These are phyloP conservation scores for Daldinia childiae DNA, from an alignment of 495 filamentous ascomycete genomes.

Conservation along the genomic window DNA sequence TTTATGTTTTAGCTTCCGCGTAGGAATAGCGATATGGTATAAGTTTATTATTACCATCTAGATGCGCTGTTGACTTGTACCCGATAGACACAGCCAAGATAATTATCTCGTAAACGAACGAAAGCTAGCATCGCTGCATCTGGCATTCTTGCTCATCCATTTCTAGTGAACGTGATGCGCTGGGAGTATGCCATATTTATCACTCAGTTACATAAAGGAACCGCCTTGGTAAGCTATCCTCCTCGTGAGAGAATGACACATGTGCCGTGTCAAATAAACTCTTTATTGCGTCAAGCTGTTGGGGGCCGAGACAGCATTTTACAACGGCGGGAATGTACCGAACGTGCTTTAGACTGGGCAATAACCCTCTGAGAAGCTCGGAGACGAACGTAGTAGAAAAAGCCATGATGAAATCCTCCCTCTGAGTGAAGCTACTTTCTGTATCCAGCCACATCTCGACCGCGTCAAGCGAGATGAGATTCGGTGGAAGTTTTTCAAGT, in stretches of 20 bases:
- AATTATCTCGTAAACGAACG: neutral
- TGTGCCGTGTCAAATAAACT: neutral
- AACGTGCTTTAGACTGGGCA: conserved; percentile 1
- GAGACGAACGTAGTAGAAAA: neutral
- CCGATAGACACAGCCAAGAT: neutral
- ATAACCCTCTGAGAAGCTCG: neutral
- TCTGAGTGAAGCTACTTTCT: neutral
- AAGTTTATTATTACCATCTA: neutral
- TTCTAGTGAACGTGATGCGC: neutral
- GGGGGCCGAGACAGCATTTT: neutral
- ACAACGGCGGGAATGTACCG: neutral
- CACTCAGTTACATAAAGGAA: neutral
- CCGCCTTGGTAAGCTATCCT: neutral
- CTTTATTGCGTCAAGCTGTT: neutral
- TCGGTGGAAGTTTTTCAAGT: conserved; percentile 1
- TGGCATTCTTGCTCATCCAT: neutral
- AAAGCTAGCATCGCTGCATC: neutral
- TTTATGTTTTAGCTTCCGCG: too few species aligned
- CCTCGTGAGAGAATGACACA: neutral
- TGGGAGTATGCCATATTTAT: neutral
- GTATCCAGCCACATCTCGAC: neutral
- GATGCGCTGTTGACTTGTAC: neutral
- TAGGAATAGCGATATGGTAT: neutral
- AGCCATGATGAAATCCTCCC: neutral
- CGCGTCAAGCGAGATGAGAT: conserved; percentile 9